phyloP scores from a whole-genome alignment of 331 rosid genomes.

The Dryas integrifolia region DNA sequence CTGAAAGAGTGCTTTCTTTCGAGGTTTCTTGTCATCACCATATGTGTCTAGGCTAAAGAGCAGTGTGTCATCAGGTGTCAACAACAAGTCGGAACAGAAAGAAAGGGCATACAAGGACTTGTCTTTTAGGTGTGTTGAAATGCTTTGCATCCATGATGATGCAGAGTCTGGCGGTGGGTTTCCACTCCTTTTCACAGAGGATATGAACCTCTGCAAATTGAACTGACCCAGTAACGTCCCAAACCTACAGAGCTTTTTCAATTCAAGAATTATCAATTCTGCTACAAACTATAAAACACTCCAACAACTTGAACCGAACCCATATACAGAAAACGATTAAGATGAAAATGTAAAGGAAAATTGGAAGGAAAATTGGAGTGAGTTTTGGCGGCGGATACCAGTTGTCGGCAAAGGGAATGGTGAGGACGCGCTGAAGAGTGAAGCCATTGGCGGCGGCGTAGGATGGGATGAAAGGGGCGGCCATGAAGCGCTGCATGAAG shows the following conservation, averaged over 20 bases:
- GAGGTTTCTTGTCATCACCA: slow-evolving; percentile 38
- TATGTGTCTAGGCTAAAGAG: slow-evolving; percentile 58
- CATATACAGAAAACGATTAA: background rate
- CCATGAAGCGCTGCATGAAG: slow-evolving; percentile 86
- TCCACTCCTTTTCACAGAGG: slow-evolving; percentile 44
- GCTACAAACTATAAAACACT: no score
- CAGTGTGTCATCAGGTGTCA: slow-evolving; percentile 59
- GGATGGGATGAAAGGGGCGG: slow-evolving; percentile 56
- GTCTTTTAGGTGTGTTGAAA: slow-evolving; percentile 48
- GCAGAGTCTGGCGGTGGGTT: slow-evolving; percentile 29
- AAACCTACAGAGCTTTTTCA: slow-evolving; percentile 58
- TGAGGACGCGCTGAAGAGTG: slow-evolving; percentile 65
- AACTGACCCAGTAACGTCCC: slow-evolving; percentile 71
- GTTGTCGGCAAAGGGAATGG: slow-evolving; percentile 54
- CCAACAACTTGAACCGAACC: background rate
- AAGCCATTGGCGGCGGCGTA: slow-evolving; percentile 46
- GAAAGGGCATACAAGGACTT: slow-evolving; percentile 73
- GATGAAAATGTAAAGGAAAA: background rate
- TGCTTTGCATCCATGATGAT: slow-evolving; percentile 49
- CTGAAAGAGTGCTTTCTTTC: slow-evolving; percentile 60
- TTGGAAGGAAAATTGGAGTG: background rate
- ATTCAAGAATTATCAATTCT: slow-evolving; percentile 28
- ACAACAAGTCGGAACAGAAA: slow-evolving; percentile 59
- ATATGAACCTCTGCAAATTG: slow-evolving; percentile 69
- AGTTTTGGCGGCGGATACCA: slow-evolving; percentile 36